Evolutionary conservation across 2,329 filamentous ascomycete species (phyloP).

Genomic region (Claviceps capensis): DNA sequence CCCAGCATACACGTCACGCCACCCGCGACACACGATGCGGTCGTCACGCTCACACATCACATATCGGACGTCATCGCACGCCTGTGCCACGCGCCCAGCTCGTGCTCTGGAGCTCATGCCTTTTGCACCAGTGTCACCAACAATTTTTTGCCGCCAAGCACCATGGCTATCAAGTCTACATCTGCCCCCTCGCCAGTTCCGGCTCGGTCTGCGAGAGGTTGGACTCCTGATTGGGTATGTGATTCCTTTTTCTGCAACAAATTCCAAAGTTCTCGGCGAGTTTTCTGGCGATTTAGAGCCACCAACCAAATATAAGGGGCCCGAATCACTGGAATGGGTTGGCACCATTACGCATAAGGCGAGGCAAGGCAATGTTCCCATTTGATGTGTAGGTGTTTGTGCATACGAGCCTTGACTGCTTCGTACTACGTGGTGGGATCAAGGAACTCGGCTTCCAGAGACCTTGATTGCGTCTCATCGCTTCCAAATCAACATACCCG

Average conservation of each 20-base stretch:
- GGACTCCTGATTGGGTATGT: neutral
- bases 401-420: neutral
- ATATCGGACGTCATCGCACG: neutral
- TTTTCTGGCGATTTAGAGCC: neutral
- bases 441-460: neutral
- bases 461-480: neutral
- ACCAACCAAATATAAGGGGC: neutral
- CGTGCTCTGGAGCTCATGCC: neutral
- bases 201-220: neutral
- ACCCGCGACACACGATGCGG: neutral
- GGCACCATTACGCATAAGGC: neutral
- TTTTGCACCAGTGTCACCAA: neutral
- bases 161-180: neutral
- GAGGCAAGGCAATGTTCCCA: neutral
- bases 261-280: neutral
- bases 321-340: neutral
- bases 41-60: neutral
- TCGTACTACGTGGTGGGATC: neutral
- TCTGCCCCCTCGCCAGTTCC: neutral
- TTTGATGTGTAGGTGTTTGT: neutral
- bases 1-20: neutral
- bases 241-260: neutral
- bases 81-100: neutral
- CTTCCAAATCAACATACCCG: neutral
- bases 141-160: neutral